Percentiles rank a stretch among this genome's conserved stretches.
Evolutionary conservation across 139 green algal genomes (phyloP).

Genomic region (Yamagishiella unicocca): DNA sequence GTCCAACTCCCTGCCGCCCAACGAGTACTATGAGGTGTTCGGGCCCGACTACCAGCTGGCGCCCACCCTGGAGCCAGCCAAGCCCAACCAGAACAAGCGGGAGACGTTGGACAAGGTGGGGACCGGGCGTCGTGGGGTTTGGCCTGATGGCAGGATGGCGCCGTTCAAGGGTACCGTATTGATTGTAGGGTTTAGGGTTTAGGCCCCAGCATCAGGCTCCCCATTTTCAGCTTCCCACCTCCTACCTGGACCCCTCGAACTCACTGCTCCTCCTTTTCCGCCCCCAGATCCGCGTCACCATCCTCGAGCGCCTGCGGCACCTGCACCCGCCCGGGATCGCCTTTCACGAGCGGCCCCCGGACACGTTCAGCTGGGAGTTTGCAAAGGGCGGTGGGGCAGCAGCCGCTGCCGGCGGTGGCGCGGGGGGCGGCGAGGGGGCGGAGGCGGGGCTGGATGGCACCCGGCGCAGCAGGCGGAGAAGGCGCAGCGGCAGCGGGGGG

Average conservation of each 20-base stretch:
- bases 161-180: not conserved
- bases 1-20: constrained; percentile 84
- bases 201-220: too few species aligned
- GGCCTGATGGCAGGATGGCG: not conserved
- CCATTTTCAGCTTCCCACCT: not conserved
- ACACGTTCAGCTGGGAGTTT: constrained; percentile 2
- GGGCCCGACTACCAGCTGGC: constrained; percentile 79
- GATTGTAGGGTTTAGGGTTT: too few species aligned
- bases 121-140: not conserved
- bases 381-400: too few species aligned
- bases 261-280: not conserved
- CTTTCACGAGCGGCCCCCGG: constrained; percentile 39
- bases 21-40: constrained; percentile 95
- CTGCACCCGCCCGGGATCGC: constrained; percentile 30
- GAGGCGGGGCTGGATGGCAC: too few species aligned
- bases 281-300: constrained; percentile 7
- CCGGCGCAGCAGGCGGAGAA: too few species aligned
- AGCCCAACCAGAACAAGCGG: constrained; percentile 64
- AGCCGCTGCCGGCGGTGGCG: too few species aligned
- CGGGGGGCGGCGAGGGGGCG: too few species aligned
- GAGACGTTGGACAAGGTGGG: constrained; percentile 62
- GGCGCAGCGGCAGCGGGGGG: too few species aligned
- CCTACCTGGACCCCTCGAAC: not conserved
- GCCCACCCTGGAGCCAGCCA: constrained; percentile 49
- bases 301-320: constrained; percentile 46